Evolutionary conservation across 352 stramenopile species (phyloP), one percentile per base, ranked within the genome.

Genomic region (Phytophthora foliorum): DNA sequence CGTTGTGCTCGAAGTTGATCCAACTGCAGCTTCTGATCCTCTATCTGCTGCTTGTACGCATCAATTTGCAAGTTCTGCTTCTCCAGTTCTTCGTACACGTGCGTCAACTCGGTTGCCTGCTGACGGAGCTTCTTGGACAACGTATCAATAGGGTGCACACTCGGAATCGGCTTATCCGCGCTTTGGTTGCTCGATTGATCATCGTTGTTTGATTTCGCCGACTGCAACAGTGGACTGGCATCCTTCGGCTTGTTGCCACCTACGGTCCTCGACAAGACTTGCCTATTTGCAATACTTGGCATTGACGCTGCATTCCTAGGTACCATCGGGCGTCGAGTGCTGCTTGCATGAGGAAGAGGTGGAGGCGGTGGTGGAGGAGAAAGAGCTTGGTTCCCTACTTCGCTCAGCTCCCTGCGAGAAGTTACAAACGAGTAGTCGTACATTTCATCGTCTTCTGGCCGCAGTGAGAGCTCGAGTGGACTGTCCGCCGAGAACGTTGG

Each of bases 111-210:
- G 50, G 72, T 69, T 10, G 85, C 87, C 42, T 94, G 87, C 24
- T 88, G 75, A 0, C 87, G 73, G 31, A 94, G 70, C 60, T 93
- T 94, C 67, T 91, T 92, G 8, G 86, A 79, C 9, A 94, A 58
- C 3, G 76, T 84, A 36, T 92, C 86, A 19, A 92, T 80, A 10
- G 85, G 85, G 57, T 89, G 74, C 5, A 78, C 61, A 24, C 73
- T 79, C 25, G 73, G 64, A 17, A 9, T 59, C 7, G 65, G 57
- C 7, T 55, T 77, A 7, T 54, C 46, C 13, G 50, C 45, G 21
- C 24, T 69, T 41, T 66, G 62, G 10, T 65, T 68, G 7, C n/a
- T 27, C 36, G n/a, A 19, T 27, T 53, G 32, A 6, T 62, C 34
- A 16, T 61, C 36, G 5, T 49, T 53, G 16, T 32, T 57, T 19